phyloP scores from a whole-genome alignment of 2,329 filamentous ascomycete genomes.

The Penicillium paneum region DNA sequence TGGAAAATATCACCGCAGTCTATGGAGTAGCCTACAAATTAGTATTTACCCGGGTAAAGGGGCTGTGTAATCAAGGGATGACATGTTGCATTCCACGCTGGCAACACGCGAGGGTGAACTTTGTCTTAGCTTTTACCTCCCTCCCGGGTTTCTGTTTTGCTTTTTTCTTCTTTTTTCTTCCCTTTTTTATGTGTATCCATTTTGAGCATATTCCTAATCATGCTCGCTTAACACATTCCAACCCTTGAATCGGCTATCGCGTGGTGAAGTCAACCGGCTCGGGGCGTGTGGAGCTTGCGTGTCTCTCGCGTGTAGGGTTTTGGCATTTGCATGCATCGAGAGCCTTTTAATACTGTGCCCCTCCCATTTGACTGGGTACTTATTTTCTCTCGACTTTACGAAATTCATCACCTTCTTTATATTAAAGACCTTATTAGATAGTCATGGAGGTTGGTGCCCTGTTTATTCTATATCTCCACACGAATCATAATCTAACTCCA shows the following conservation, averaged over 20 bases:
- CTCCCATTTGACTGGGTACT: background rate
- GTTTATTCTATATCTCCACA: background rate
- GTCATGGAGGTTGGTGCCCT: slow-evolving; percentile 13
- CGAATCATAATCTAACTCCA: slow-evolving; percentile 1
- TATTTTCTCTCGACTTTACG: background rate
- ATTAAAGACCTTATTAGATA: background rate
- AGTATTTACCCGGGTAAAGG: slow-evolving; percentile 1
- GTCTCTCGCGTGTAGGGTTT: slow-evolving; percentile 12
- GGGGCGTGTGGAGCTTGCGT: slow-evolving; percentile 7
- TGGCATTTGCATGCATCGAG: slow-evolving; percentile 8
- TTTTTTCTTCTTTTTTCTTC: background rate
- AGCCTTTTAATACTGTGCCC: slow-evolving; percentile 5
- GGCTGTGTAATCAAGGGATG: slow-evolving; percentile 29
- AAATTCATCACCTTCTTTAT: background rate
- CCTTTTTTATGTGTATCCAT: background rate
- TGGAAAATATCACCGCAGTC: background rate
- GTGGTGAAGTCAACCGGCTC: slow-evolving; percentile 10
- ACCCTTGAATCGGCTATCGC: slow-evolving; percentile 13
- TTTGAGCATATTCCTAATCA: background rate
- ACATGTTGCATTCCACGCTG: slow-evolving; percentile 23
- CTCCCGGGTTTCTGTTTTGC: background rate
- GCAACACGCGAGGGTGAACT: slow-evolving; percentile 14
- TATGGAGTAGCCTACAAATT: background rate
- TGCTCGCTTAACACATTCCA: slow-evolving; percentile 7
- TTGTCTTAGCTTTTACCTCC: background rate